Evolutionary conservation across 805 yeast genomes (phyloP).

Genomic region (Hanseniaspora thailandica): DNA sequence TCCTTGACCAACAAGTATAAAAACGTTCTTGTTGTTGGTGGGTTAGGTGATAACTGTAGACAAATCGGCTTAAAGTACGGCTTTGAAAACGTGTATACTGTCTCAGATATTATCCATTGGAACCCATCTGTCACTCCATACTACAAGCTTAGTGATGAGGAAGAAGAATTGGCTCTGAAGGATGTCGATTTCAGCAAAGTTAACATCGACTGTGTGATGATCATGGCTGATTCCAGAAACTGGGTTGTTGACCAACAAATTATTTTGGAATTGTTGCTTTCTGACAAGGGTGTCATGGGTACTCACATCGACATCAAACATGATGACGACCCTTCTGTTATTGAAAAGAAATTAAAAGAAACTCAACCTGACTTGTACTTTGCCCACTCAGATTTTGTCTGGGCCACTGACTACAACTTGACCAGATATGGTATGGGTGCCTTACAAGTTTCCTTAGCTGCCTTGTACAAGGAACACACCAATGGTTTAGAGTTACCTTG

Average conservation of each 20-base stretch:
- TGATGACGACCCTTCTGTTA: slow-evolving; percentile 10
- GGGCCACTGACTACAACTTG: slow-evolving; percentile 79
- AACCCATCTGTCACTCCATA: slow-evolving; percentile 78
- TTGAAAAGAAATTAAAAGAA: slow-evolving; percentile 26
- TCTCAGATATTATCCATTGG: slow-evolving; percentile 75
- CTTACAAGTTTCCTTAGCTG: slow-evolving; percentile 75
- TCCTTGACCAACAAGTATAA: slow-evolving; percentile 57
- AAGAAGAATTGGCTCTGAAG: slow-evolving; percentile 38
- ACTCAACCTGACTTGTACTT: slow-evolving; percentile 77
- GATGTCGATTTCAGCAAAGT: slow-evolving; percentile 56
- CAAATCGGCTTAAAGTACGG: slow-evolving; percentile 77
- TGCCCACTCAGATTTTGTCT: slow-evolving; percentile 84
- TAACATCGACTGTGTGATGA: slow-evolving; percentile 68
- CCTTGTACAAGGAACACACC: slow-evolving; percentile 72
- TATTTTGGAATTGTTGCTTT: slow-evolving; percentile 65
- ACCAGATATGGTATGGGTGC: slow-evolving; percentile 94
- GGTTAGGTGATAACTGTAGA: slow-evolving; percentile 73
- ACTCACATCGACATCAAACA: slow-evolving; percentile 51
- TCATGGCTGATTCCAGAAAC: slow-evolving; percentile 82
- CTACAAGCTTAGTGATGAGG: slow-evolving; percentile 66
- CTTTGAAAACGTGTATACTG: slow-evolving; percentile 68
- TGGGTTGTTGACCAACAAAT: slow-evolving; percentile 93
- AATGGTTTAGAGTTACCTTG: slow-evolving; percentile 62
- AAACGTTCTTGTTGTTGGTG: slow-evolving; percentile 79
- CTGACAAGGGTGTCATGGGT: slow-evolving; percentile 74